A percentile compares a stretch with the other conserved stretches of the same genome.
Evolutionary conservation across 805 yeast species (phyloP).

Genomic region (Metschnikowia santaceciliae): DNA sequence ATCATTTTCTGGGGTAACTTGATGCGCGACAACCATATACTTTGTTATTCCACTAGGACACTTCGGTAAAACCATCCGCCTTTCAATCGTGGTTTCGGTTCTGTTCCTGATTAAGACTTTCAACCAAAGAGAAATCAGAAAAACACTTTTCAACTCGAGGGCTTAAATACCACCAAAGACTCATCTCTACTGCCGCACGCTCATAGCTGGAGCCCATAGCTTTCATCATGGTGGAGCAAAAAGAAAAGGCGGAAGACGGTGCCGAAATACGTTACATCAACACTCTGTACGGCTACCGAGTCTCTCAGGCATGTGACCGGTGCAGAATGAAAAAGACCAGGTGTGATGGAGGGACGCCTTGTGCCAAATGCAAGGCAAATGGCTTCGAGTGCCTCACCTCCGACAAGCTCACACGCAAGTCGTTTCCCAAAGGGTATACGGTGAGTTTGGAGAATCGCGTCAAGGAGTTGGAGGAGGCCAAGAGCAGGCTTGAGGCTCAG

Average conservation of each 20-base stretch:
- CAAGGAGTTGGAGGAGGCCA: conserved; percentile 54
- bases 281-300: conserved; percentile 44
- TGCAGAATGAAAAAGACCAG: conserved; percentile 73
- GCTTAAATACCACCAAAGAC: neutral
- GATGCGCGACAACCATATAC: neutral
- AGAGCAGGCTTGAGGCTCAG: conserved; percentile 6
- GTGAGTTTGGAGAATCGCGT: conserved; percentile 66
- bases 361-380: conserved; percentile 62
- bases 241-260: neutral
- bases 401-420: conserved; percentile 70
- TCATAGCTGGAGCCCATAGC: neutral
- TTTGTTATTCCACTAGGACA: neutral
- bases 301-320: conserved; percentile 79
- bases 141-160: no score
- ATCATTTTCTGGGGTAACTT: conserved; percentile 4
- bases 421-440: conserved; percentile 79
- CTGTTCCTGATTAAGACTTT: neutral
- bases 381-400: conserved; percentile 68
- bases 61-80: neutral
- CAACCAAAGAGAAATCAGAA: no score
- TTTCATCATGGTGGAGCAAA: neutral
- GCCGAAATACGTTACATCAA: conserved; percentile 25
- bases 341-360: conserved; percentile 71
- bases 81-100: neutral
- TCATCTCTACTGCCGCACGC: neutral